A percentile compares a stretch with the other conserved stretches of the same genome.
Conservation (phyloP, 2,329 filamentous ascomycete genomes). For the Botrytis deweyae region DNA sequence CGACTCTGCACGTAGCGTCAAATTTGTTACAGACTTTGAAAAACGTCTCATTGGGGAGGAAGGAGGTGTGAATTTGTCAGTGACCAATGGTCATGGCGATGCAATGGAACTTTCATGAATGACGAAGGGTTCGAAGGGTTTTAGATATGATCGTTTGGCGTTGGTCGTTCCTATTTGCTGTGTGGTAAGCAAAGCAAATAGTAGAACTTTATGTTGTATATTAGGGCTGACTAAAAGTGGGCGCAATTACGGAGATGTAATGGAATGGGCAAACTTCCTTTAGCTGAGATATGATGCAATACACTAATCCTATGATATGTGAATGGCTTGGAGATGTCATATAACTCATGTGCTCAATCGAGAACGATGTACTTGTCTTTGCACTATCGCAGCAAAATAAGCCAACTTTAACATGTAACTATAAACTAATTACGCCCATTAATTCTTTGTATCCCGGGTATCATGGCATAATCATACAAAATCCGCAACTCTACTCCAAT, state of each 20-base stretch:
- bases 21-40: slow-evolving; percentile 87
- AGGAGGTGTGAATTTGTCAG: slow-evolving; percentile 71
- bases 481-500: slow-evolving; percentile 40
- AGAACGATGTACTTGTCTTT: not conserved
- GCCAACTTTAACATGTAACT: not conserved
- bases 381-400: not conserved
- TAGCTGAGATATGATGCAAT: not conserved
- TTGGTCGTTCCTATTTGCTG: slow-evolving; percentile 17
- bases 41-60: slow-evolving; percentile 88
- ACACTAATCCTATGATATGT: not conserved
- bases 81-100: slow-evolving; percentile 58
- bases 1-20: slow-evolving; percentile 82
- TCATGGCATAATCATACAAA: slow-evolving; percentile 36
- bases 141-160: slow-evolving; percentile 8
- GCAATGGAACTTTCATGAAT: slow-evolving; percentile 58
- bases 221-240: slow-evolving; percentile 19
- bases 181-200: slow-evolving; percentile 9
- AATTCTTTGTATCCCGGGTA: slow-evolving; percentile 9
- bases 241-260: slow-evolving; percentile 10
- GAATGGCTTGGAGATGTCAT: not conserved
- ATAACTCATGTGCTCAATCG: not conserved
- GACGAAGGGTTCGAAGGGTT: slow-evolving; percentile 6
- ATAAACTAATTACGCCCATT: not conserved
- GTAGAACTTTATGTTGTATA: slow-evolving; percentile 22
- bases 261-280: not conserved